These are phyloP conservation scores for Parachlorella kessleri DNA, from an alignment of 139 green algal species.

Conservation along the genomic window DNA sequence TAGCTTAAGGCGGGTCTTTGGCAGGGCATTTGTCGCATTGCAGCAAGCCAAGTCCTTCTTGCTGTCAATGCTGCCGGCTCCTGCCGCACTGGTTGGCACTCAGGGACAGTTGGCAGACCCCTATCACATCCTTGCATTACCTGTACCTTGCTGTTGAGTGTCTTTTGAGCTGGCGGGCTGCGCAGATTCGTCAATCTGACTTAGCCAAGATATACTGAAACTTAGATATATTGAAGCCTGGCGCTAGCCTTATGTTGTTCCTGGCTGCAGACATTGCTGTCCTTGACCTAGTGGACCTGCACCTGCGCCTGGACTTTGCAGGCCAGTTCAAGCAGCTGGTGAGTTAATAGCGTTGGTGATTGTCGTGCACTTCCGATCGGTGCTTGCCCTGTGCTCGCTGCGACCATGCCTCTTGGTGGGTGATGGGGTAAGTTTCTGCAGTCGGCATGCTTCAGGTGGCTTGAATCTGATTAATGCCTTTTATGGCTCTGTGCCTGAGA, in stretches of 20 bases:
- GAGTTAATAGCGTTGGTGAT: too few relatives aligned
- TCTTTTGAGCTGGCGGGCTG: neutral
- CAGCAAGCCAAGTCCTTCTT: too few relatives aligned
- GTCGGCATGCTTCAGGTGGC: neutral
- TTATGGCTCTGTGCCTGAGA: too few relatives aligned
- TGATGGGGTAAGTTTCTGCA: neutral
- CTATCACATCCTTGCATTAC: neutral
- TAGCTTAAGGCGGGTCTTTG: too few relatives aligned
- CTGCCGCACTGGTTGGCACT: too few relatives aligned
- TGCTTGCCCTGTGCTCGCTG: neutral
- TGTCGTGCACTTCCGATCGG: too few relatives aligned
- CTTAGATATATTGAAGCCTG: too few relatives aligned
- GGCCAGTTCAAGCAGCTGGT: slow-evolving; percentile 32
- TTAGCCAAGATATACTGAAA: too few relatives aligned
- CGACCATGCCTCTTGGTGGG: neutral
- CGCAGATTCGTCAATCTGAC: neutral
- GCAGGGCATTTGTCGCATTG: too few relatives aligned
- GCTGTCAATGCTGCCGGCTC: too few relatives aligned
- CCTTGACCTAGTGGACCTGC: slow-evolving; percentile 53
- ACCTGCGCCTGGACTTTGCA: slow-evolving; percentile 49
- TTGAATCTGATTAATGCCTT: neutral
- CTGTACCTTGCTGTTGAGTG: neutral
- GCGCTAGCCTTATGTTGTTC: neutral
- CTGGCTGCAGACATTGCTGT: slow-evolving; percentile 39
- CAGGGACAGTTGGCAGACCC: too few relatives aligned